phyloP scores from a whole-genome alignment of 805 yeast species.

The Spencermartinsiella europaea region DNA sequence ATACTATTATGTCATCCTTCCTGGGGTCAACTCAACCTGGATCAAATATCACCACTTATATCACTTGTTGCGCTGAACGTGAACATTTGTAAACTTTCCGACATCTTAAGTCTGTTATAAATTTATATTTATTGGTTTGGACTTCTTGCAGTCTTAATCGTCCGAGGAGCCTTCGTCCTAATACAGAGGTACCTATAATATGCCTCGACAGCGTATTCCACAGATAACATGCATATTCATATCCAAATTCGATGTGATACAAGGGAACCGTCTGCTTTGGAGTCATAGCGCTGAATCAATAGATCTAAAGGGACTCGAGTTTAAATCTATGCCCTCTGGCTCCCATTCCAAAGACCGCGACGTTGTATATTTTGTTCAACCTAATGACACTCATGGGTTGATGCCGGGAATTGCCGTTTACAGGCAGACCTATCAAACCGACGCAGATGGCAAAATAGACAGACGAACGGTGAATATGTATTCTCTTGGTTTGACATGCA shows the following conservation, averaged over 20 bases:
- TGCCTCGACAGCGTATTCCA: neutral
- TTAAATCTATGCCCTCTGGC: conserved; percentile 65
- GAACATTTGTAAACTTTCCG: too few species aligned
- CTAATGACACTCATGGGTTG: conserved; percentile 10
- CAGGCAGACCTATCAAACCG: conserved; percentile 38
- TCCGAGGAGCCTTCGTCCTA: too few species aligned
- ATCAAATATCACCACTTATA: too few species aligned
- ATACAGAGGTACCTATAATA: too few species aligned
- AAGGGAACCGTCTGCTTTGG: conserved; percentile 49
- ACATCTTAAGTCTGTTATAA: too few species aligned
- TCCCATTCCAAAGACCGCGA: conserved; percentile 50
- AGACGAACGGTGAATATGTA: conserved; percentile 43
- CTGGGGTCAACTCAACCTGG: too few species aligned
- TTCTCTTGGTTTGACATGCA: conserved; percentile 52
- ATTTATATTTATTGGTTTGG: too few species aligned
- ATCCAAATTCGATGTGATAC: conserved; percentile 47
- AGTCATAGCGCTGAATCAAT: conserved; percentile 17
- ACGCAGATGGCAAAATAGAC: conserved; percentile 17
- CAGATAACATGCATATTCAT: conserved; percentile 36
- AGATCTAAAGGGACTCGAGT: conserved; percentile 47
- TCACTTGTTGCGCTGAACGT: too few species aligned
- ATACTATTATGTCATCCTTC: too few species aligned
- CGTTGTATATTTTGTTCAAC: conserved; percentile 47
- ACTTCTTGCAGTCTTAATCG: too few species aligned
- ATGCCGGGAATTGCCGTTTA: conserved; percentile 46